phyloP scores from a whole-genome alignment of 768 basidiomycete genomes.

The Trametes punicea region DNA sequence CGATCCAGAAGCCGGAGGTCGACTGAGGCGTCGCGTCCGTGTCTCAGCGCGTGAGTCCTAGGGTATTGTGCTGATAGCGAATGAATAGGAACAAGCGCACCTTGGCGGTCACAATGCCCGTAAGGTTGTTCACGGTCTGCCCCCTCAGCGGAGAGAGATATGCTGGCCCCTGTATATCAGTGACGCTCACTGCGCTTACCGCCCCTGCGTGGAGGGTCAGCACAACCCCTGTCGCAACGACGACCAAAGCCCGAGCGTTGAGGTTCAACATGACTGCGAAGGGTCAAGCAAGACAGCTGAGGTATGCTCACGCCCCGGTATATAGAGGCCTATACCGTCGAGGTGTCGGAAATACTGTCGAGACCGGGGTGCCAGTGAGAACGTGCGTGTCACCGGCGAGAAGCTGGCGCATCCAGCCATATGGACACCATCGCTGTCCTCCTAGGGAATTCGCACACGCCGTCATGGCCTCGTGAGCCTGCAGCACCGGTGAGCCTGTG shows the following conservation, averaged over 20 bases:
- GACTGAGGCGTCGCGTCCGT: no score
- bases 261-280: neutral
- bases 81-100: constrained; percentile 2
- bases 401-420: neutral
- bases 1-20: constrained; percentile 46
- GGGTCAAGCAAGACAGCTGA: neutral
- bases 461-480: neutral
- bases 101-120: constrained; percentile 28
- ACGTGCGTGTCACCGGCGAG: constrained; percentile 15
- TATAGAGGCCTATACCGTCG: neutral
- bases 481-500: no score
- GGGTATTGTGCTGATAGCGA: neutral
- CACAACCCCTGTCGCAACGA: neutral
- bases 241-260: neutral
- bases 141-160: constrained; percentile 29
- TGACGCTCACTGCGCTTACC: constrained; percentile 19
- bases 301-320: no score
- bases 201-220: neutral
- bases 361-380: neutral
- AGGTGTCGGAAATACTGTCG: neutral
- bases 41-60: neutral
- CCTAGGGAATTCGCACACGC: constrained; percentile 4
- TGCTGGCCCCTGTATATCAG: constrained; percentile 31
- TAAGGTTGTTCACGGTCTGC: constrained; percentile 26
- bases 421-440: neutral